These are phyloP conservation scores for Austroboletus eburneus DNA, from an alignment of 768 basidiomycete species.

Conservation along the genomic window DNA sequence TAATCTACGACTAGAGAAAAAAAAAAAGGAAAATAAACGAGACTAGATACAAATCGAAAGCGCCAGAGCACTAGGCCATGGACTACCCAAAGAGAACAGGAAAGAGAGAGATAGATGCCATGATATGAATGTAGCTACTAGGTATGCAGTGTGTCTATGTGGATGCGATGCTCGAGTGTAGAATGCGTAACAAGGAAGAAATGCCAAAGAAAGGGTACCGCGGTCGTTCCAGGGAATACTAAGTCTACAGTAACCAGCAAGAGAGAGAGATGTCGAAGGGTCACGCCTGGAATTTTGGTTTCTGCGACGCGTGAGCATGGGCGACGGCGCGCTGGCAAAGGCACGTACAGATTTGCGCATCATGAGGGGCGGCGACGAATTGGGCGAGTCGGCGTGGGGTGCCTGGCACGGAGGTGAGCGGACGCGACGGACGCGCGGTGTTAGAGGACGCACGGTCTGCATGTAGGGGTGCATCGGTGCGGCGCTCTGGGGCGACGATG, in stretches of 20 bases:
- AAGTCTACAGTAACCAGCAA: conserved; percentile 21
- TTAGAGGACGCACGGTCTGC: conserved; percentile 33
- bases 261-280: conserved; percentile 1
- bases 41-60: conserved; percentile 21
- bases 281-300: conserved; percentile 35
- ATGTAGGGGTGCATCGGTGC: conserved; percentile 32
- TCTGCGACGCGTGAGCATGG: conserved; percentile 18
- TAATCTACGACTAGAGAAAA: conserved; percentile 19
- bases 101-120: conserved; percentile 21
- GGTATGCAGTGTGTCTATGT: conserved; percentile 33
- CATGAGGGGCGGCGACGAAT: conserved; percentile 46
- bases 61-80: conserved; percentile 19
- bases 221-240: conserved; percentile 1
- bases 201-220: conserved; percentile 20
- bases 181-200: conserved; percentile 9
- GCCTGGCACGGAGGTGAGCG: conserved; percentile 27
- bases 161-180: conserved; percentile 23
- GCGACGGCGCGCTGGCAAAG: neutral
- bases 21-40: neutral
- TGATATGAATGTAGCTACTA: conserved; percentile 33
- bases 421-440: neutral
- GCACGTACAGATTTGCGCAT: conserved; percentile 50
- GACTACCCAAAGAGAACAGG: neutral
- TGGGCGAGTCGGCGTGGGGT: conserved; percentile 34
- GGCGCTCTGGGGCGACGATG: conserved; percentile 33